Conservation (phyloP, 441 rosid genomes). For the Arabidopsis hybrid region DNA sequence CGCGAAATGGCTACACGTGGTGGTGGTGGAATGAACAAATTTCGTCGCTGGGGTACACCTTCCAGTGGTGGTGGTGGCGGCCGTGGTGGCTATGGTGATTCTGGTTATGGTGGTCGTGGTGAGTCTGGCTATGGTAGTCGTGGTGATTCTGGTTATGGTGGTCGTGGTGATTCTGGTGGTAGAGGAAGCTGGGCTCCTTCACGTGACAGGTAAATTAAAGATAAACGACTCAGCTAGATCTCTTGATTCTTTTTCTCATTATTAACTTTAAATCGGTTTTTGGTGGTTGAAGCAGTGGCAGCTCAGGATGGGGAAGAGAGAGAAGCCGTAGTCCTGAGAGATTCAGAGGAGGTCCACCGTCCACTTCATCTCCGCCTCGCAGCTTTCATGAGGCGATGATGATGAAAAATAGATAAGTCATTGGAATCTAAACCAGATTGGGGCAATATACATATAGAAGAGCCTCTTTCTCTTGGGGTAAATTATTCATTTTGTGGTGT, state of each 20-base stretch:
- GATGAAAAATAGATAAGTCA: conserved; percentile 36
- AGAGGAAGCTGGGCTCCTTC: conserved; percentile 56
- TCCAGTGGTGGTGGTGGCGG: conserved; percentile 55
- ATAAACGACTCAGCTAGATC: neutral
- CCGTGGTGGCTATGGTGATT: conserved; percentile 56
- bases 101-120: conserved; percentile 50
- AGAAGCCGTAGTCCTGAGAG: conserved; percentile 70
- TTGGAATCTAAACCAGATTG: neutral
- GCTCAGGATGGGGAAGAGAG: conserved; percentile 55
- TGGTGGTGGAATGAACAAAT: conserved; percentile 66
- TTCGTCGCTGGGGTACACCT: conserved; percentile 74
- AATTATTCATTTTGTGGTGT: conserved; percentile 26
- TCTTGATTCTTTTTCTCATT: neutral
- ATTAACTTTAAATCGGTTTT: neutral
- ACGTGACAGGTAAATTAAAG: conserved; percentile 61
- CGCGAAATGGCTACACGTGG: conserved; percentile 89
- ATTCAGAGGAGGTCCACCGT: conserved; percentile 38
- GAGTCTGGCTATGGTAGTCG: conserved; percentile 44
- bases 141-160: conserved; percentile 24
- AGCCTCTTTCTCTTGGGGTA: conserved; percentile 12
- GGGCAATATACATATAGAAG: conserved; percentile 26
- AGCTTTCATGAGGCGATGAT: conserved; percentile 48
- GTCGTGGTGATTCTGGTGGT: conserved; percentile 47
- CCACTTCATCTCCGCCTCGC: conserved; percentile 40
- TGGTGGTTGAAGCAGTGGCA: conserved; percentile 39